phyloP scores from a whole-genome alignment of 2,329 filamentous ascomycete genomes.

The Pseudocercospora macadamiae region DNA sequence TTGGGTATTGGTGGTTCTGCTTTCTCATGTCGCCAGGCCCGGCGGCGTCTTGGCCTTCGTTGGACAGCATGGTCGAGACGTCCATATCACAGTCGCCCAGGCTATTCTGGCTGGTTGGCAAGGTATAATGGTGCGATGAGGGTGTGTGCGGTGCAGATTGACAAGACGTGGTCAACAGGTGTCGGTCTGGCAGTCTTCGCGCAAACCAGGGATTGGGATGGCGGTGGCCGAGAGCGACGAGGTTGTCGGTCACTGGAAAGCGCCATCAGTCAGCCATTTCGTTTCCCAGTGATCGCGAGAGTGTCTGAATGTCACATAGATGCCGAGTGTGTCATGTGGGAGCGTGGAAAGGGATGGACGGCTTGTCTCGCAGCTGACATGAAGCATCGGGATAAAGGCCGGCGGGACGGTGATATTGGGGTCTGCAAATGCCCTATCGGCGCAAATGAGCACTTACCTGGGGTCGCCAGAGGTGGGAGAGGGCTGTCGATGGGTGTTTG shows the following conservation, averaged over 20 bases:
- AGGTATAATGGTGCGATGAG: slow-evolving; percentile 18
- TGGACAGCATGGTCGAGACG: slow-evolving; percentile 41
- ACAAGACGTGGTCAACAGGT: slow-evolving; percentile 10
- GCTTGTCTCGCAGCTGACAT: slow-evolving; percentile 21
- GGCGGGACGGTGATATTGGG: slow-evolving; percentile 27
- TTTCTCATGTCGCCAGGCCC: slow-evolving; percentile 31
- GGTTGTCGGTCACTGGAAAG: slow-evolving; percentile 10
- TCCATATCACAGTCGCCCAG: slow-evolving; percentile 36
- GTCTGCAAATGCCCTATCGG: slow-evolving; percentile 16
- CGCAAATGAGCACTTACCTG: slow-evolving; percentile 30
- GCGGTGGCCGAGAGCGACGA: slow-evolving; percentile 14
- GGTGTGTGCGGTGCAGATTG: slow-evolving; percentile 16
- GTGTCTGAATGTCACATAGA: slow-evolving; percentile 1
- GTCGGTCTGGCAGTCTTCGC: slow-evolving; percentile 33
- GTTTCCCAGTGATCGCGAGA: neutral
- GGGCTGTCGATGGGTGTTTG: slow-evolving; percentile 31
- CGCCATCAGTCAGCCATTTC: slow-evolving; percentile 10
- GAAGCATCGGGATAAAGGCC: slow-evolving; percentile 18
- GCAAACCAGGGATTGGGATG: slow-evolving; percentile 28
- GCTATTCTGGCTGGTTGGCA: slow-evolving; percentile 10
- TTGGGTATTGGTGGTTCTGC: slow-evolving; percentile 40
- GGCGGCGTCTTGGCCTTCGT: slow-evolving; percentile 26
- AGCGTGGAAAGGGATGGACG: slow-evolving; percentile 28
- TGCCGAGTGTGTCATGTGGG: slow-evolving; percentile 10
- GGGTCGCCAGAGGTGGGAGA: slow-evolving; percentile 28